Percentiles rank a stretch among this genome's conserved stretches.
phyloP scores from a whole-genome alignment of 129 eudicot genomes.

The Flaveria brownii region DNA sequence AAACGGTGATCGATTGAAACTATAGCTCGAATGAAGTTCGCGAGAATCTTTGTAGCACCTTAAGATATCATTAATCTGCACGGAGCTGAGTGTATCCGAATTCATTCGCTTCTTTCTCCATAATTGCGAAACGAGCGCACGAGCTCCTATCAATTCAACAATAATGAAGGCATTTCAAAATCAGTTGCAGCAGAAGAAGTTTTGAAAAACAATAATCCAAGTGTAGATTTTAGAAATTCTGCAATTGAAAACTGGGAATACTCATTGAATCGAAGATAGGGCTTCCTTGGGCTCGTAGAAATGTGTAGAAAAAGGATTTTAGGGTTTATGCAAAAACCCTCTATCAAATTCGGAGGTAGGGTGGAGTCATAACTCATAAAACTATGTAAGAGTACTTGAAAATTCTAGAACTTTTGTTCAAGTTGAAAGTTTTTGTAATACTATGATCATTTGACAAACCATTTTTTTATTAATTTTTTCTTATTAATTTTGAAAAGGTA shows the following conservation, averaged over 20 bases:
- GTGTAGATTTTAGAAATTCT: background rate
- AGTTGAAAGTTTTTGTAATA: too few relatives aligned
- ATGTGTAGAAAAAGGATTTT: constrained; percentile 7
- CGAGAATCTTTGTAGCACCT: constrained; percentile 16
- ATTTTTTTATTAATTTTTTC: too few relatives aligned
- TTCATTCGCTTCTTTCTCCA: constrained; percentile 29
- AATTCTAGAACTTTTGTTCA: too few relatives aligned
- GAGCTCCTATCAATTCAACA: constrained; percentile 30
- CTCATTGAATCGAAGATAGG: constrained; percentile 32
- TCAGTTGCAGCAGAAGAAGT: background rate
- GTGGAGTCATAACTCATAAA: too few relatives aligned
- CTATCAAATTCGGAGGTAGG: background rate
- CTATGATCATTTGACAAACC: too few relatives aligned
- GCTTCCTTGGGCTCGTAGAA: constrained; percentile 22
- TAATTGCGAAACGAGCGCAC: constrained; percentile 29
- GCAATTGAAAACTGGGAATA: constrained; percentile 9
- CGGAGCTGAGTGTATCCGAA: background rate
- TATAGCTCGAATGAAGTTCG: constrained; percentile 17
- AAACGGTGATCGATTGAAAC: constrained; percentile 17
- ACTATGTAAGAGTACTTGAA: too few relatives aligned
- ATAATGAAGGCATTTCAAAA: constrained; percentile 18
- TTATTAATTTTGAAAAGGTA: too few relatives aligned
- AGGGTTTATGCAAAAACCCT: constrained; percentile 34
- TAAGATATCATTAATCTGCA: constrained; percentile 1
- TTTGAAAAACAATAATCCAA: background rate